Evolutionary conservation across 139 green algal species (phyloP), one percentile per base, ranked within the genome.

Genomic region (Yamagishiella unicocca): DNA sequence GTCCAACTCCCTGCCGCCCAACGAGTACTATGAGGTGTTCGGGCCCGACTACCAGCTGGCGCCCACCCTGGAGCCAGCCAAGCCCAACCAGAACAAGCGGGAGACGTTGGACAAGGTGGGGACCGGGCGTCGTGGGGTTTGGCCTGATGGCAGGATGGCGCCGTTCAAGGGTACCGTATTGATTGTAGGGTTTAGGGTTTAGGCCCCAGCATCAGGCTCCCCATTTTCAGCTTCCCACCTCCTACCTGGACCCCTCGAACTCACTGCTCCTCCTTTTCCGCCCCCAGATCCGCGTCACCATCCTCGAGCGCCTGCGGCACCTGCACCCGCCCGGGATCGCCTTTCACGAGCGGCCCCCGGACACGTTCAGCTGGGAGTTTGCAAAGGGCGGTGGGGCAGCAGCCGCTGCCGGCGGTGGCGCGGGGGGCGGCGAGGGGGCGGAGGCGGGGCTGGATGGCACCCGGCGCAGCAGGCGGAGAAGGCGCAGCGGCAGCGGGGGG

Each of bases 1-100:
- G 83, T 90, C 91, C 0, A 92, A 98, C 33, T 62, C 94, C 54
- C 82, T 99, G 83, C 97, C 97, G 0, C 85, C 92, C n/a, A 98
- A 98, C 79, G 95, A 98, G 64, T 99, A 98, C 87, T 96, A 94
- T 81, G 96, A 99, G 73, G 97, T 97, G 77, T 99, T 96, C 72
- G 94, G 84, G 3, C 95, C 95, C 14, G 93, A 95, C 82, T 94
- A 95, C 90, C 84, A 46, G 1, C 88, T 98, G 43, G 90, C 95
- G 74, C 87, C 96, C 2, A 82, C 84, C 27, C 50, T 87, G 50
- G 88, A 90, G 0, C 73, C 58, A 27, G 33, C 40, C 43, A 33
- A 84, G 38, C 82, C 79, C 37, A 93, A 93, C 82, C 78, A 73
- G 46, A 97, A 97, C 91, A 84, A 77, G 0, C 37, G 38, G 3